These are phyloP conservation scores for Aquilaria yunnanensis DNA, from an alignment of 345 rosid species.

Conservation along the genomic window DNA sequence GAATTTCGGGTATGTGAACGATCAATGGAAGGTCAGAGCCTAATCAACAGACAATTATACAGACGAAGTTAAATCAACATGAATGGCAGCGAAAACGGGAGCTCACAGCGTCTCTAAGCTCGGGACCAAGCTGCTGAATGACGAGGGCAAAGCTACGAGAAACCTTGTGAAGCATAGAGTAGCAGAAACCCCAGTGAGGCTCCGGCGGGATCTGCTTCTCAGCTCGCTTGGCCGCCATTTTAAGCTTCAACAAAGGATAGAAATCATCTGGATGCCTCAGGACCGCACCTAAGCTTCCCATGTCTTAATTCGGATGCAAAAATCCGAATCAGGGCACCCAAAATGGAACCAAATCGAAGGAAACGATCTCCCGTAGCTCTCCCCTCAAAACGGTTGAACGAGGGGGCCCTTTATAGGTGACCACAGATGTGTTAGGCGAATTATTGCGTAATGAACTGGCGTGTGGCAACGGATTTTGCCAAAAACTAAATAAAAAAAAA, in stretches of 20 bases:
- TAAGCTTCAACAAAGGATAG: constrained; percentile 84
- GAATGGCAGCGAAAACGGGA: neutral
- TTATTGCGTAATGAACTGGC: too few relatives aligned
- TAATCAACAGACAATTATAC: too few relatives aligned
- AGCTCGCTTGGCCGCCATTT: constrained; percentile 60
- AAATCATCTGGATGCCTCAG: constrained; percentile 82
- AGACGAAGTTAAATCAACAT: too few relatives aligned
- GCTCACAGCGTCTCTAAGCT: constrained; percentile 85
- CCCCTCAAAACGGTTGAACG: neutral
- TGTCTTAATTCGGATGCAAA: constrained; percentile 20
- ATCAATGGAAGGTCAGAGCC: too few relatives aligned
- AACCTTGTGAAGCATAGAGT: constrained; percentile 86
- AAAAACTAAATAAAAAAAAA: too few relatives aligned
- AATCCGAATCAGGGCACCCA: neutral
- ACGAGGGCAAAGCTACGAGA: constrained; percentile 88
- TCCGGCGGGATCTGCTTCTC: constrained; percentile 88
- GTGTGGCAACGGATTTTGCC: too few relatives aligned
- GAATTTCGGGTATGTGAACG: too few relatives aligned
- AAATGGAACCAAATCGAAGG: neutral
- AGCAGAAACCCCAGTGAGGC: constrained; percentile 93
- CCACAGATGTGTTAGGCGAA: neutral
- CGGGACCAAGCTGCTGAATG: constrained; percentile 77
- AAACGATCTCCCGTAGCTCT: neutral
- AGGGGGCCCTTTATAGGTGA: neutral
- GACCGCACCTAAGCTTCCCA: constrained; percentile 67